Base-by-base conservation (phyloP, 805 yeast species). In the Nakazawaea ambrosiae region DNA sequence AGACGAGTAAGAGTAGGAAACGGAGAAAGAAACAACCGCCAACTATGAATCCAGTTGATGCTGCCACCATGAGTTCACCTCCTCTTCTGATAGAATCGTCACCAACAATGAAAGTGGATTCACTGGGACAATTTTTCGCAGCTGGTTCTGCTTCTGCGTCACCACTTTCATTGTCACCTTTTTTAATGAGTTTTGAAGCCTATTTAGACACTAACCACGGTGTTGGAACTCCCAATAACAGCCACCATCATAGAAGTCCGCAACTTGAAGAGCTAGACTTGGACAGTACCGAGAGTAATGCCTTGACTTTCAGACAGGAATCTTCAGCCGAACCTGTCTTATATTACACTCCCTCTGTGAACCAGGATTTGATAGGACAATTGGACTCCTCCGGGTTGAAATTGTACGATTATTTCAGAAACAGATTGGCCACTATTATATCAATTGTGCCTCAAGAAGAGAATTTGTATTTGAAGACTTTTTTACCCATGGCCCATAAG, bases 401-500 rank as follows among this genome's bases (percentile, higher is more conserved):
- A 40, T 52, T 73, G 4, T 72, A 70, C 49, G 67, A 67, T 34
- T 72, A 73, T 49, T 74, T 71, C 47, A 64, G 66, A 22, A 68
- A 70, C 41, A 61, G 61, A 10, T 47, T 74, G 27, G 59, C 71
- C 11, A 49, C 50, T 6, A 58, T 61, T 27, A 64, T 70, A 1
- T 69, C 71, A 3, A 65, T 73, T 25, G 72, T 76, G 1, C 76
- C 78, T 1, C 55, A 58, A 29, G 66, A 60, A 22, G 70, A 73
- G 20, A 74, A 73, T 44, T 65, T 68, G 45, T 73, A 66, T 49
- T 66, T 70, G 43, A 65, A 65, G 25, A 70, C 75, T 15, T 73
- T 73, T 45, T 47, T 73, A 31, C 81, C 81, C 2, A 61, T 74
- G 57, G 79, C 79, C 0, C 73, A 71, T 33, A 50, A 57, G 40